These are phyloP conservation scores for Orbilia oligospora DNA, from an alignment of 2,329 filamentous ascomycete species.

Conservation along the genomic window DNA sequence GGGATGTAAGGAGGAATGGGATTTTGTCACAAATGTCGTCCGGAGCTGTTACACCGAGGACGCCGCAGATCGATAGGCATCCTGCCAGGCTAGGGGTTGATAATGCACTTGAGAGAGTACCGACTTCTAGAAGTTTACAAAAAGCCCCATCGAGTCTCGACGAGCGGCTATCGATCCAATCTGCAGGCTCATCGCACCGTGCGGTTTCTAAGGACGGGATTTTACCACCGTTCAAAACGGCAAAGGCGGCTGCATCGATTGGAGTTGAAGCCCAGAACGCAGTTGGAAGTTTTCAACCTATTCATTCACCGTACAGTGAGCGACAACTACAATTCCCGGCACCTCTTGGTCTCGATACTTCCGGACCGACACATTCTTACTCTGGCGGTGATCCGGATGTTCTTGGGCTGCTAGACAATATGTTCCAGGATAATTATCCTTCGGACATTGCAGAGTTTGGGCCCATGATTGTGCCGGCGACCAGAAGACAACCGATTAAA, in stretches of 20 bases:
- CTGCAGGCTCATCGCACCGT: conserved; percentile 38
- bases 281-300: conserved; percentile 50
- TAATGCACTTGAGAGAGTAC: conserved; percentile 12
- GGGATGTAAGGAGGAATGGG: conserved; percentile 30
- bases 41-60: conserved; percentile 36
- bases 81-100: conserved; percentile 19
- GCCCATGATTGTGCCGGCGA: conserved; percentile 80
- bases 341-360: conserved; percentile 15
- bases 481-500: conserved; percentile 70
- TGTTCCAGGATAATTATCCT: conserved; percentile 82
- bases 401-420: conserved; percentile 81
- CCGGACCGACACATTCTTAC: conserved; percentile 51
- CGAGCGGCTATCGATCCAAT: conserved; percentile 48
- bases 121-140: conserved; percentile 31
- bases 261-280: conserved; percentile 53
- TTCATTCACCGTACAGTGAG: conserved; percentile 45
- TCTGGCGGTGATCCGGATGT: conserved; percentile 80
- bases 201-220: conserved; percentile 56
- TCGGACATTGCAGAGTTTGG: conserved; percentile 80
- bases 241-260: conserved; percentile 45
- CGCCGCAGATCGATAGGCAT: conserved; percentile 43
- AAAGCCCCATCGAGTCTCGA: conserved; percentile 50
- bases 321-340: conserved; percentile 34
- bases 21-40: conserved; percentile 39
- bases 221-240: conserved; percentile 52